Evolutionary conservation across 2,329 filamentous ascomycete genomes (phyloP).

Genomic region (Coleophoma crateriformis): DNA sequence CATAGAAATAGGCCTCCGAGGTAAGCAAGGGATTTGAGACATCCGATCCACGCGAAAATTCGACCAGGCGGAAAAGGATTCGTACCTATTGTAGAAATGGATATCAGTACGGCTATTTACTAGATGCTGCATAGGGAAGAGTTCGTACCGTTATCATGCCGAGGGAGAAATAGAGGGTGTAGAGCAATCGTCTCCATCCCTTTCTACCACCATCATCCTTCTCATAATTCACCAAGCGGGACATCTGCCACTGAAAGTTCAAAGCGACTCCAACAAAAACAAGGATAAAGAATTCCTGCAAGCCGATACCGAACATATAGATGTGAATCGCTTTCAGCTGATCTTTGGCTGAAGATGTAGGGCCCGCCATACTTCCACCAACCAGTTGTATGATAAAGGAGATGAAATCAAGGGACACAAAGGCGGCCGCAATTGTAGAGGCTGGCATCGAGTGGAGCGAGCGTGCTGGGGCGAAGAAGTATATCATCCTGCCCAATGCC

Average conservation of each 20-base stretch:
- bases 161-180: slow-evolving; percentile 11
- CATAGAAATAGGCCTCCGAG: slow-evolving; percentile 45
- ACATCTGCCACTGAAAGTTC: slow-evolving; percentile 8
- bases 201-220: slow-evolving; percentile 4
- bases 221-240: not conserved
- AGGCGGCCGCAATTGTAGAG: slow-evolving; percentile 1
- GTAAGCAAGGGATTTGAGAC: slow-evolving; percentile 36
- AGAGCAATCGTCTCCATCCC: slow-evolving; percentile 4
- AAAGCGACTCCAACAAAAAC: slow-evolving; percentile 11
- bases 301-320: slow-evolving; percentile 17
- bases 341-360: not conserved
- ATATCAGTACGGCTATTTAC: not conserved
- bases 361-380: slow-evolving; percentile 5
- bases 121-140: not conserved
- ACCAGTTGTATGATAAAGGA: slow-evolving; percentile 22
- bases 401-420: slow-evolving; percentile 35
- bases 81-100: slow-evolving; percentile 33
- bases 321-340: slow-evolving; percentile 12
- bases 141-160: slow-evolving; percentile 12
- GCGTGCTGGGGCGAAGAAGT: slow-evolving; percentile 27
- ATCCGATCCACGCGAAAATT: slow-evolving; percentile 40
- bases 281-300: slow-evolving; percentile 18
- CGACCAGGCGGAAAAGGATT: slow-evolving; percentile 53
- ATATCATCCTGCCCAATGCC: slow-evolving; percentile 19
- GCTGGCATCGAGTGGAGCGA: slow-evolving; percentile 22